phyloP scores from a whole-genome alignment of 805 yeast genomes.

The Kazachstania psychrophila region DNA sequence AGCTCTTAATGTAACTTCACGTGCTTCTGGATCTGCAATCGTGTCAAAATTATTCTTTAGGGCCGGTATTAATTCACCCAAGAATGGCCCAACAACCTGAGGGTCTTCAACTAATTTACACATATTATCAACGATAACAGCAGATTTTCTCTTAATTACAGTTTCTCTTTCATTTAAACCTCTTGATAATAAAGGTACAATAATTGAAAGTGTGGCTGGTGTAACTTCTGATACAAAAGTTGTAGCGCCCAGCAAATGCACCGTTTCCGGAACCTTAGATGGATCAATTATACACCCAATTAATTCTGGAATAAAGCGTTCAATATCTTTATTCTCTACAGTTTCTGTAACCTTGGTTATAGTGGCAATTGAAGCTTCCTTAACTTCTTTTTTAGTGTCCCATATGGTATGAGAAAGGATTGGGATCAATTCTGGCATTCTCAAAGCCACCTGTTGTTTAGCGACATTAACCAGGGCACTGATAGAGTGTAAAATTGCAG shows the following conservation, averaged over 20 bases:
- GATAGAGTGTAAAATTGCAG: constrained; percentile 73
- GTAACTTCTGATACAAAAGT: constrained; percentile 98
- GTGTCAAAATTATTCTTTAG: constrained; percentile 82
- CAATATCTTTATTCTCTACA: constrained; percentile 97
- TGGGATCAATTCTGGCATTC: constrained; percentile 99
- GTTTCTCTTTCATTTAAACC: constrained; percentile 99
- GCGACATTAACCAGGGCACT: constrained; percentile 84
- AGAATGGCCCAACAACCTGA: constrained; percentile 98
- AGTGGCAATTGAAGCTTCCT: constrained; percentile 88
- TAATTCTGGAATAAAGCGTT: constrained; percentile 94
- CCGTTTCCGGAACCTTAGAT: constrained; percentile 94
- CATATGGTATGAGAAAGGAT: constrained; percentile 97
- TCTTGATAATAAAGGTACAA: constrained; percentile 96
- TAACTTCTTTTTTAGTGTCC: constrained; percentile 98
- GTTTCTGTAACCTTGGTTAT: constrained; percentile 93
- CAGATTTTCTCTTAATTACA: constrained; percentile 97
- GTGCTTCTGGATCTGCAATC: constrained; percentile 99
- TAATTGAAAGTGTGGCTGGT: constrained; percentile 95
- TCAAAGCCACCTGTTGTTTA: constrained; percentile 86
- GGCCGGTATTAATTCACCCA: constrained; percentile 87
- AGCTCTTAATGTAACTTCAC: constrained; percentile 94
- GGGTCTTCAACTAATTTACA: constrained; percentile 99
- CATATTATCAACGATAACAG: constrained; percentile 98
- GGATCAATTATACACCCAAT: constrained; percentile 94
- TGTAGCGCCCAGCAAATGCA: constrained; percentile 96